phyloP scores from a whole-genome alignment of 2,329 filamentous ascomycete genomes.

The Zopfia rhizophila region DNA sequence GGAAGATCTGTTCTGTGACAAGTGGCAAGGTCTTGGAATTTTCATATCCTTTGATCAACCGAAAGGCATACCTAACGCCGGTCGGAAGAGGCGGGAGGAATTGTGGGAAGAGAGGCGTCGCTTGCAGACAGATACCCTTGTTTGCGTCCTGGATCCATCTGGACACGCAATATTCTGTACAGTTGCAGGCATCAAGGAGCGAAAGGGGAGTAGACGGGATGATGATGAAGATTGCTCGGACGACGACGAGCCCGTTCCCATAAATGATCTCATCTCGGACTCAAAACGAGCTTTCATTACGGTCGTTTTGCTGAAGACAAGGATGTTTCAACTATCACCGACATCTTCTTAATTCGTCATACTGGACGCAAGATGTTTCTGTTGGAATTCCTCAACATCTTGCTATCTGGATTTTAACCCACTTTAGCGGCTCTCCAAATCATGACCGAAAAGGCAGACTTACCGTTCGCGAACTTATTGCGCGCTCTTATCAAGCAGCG shows the following conservation, averaged over 20 bases:
- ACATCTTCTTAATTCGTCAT: constrained; percentile 7
- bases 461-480: constrained; percentile 28
- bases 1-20: constrained; percentile 13
- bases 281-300: constrained; percentile 10
- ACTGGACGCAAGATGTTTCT: constrained; percentile 3
- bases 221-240: constrained; percentile 2
- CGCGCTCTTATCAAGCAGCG: background rate
- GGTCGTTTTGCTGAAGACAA: constrained; percentile 5
- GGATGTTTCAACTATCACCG: constrained; percentile 3
- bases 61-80: background rate
- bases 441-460: constrained; percentile 14
- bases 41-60: constrained; percentile 24
- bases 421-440: constrained; percentile 26
- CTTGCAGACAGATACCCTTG: constrained; percentile 22
- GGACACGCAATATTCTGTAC: constrained; percentile 20
- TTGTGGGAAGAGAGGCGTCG: constrained; percentile 23
- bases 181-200: constrained; percentile 9
- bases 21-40: constrained; percentile 16
- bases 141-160: constrained; percentile 25
- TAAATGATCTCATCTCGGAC: constrained; percentile 12
- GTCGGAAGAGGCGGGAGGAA: constrained; percentile 7
- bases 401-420: constrained; percentile 26
- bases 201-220: background rate
- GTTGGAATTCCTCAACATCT: constrained; percentile 31
- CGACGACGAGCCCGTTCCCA: background rate